Evolutionary conservation across 164 flowering plant genomes (phyloP), one percentile per base, ranked within the genome.

Genomic region (Echeveria elegans): DNA sequence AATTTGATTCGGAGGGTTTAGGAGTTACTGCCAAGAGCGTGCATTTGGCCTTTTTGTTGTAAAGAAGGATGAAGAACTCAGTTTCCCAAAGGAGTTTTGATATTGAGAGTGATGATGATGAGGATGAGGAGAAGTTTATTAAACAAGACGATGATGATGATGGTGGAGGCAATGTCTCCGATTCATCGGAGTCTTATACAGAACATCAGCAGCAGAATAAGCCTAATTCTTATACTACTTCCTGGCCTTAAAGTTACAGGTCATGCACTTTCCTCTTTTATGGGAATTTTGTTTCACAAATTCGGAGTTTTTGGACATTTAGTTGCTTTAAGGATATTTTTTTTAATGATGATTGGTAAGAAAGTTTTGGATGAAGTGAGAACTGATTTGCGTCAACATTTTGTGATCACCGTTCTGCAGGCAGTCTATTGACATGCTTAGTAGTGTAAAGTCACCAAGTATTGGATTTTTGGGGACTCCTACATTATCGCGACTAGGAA

Each of bases 361-460:
- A n/a, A n/a, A n/a, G n/a, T 30, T n/a, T n/a, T n/a, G n/a, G n/a
- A n/a, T n/a, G n/a, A n/a, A n/a, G n/a, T n/a, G n/a, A n/a, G 7
- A 18, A 18, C 21, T 47, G 52, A 47, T 47, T 16, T 9, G 4
- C 21, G 16, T 16, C 21, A 47, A 18, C 21, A 16, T 47, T 47
- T 18, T 47, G 18, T 28, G 9, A 28, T 2, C 21, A 32, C n/a
- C n/a, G n/a, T n/a, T 52, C 77, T 78, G 36, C 85, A 94, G 99
- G 88, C 97, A 94, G 73, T 94, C 99, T 0, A 91, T 94, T 19
- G 97, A 94, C 73, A 69, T 91, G 69, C 88, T 84, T 66, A 80
- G 90, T 69, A 94, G 92, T 68, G 92, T 94, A 21, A 87, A 84
- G 18, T 94, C 97, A 16, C 98, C 98, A 14, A 83, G 76, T 52